A percentile compares a stretch with the other conserved stretches of the same genome.
These are phyloP conservation scores for Lactarius evosmus DNA, from an alignment of 768 basidiomycete species.

Conservation along the genomic window DNA sequence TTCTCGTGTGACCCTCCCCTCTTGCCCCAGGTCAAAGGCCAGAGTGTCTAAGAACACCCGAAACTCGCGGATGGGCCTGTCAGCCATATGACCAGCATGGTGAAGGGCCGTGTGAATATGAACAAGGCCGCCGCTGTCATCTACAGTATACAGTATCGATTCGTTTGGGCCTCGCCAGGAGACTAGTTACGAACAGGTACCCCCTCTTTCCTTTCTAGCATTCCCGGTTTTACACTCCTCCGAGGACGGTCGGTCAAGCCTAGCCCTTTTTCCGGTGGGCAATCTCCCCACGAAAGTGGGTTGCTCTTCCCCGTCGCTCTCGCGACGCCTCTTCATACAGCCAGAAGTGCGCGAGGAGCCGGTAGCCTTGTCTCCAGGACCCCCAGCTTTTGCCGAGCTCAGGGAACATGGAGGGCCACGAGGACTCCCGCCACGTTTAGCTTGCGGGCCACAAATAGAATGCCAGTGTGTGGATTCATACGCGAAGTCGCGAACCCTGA, in stretches of 20 bases:
- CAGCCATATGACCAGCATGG: background rate
- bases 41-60: background rate
- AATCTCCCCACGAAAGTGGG: background rate
- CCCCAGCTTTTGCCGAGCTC: background rate
- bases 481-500: constrained; percentile 33
- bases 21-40: too few relatives aligned
- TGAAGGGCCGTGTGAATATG: background rate
- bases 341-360: background rate
- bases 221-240: background rate
- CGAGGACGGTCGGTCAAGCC: background rate
- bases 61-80: background rate
- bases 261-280: constrained; percentile 8
- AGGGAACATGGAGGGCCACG: background rate
- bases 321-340: constrained; percentile 5
- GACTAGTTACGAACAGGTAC: background rate
- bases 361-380: background rate
- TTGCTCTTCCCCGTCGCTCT: background rate
- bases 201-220: background rate
- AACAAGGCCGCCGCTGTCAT: background rate
- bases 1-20: too few relatives aligned
- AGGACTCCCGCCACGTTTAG: background rate
- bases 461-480: constrained; percentile 26
- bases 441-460: background rate
- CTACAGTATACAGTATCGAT: background rate
- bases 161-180: background rate